Conservation (phyloP, 805 yeast species). For the Cyberlindnera sargentensis region DNA sequence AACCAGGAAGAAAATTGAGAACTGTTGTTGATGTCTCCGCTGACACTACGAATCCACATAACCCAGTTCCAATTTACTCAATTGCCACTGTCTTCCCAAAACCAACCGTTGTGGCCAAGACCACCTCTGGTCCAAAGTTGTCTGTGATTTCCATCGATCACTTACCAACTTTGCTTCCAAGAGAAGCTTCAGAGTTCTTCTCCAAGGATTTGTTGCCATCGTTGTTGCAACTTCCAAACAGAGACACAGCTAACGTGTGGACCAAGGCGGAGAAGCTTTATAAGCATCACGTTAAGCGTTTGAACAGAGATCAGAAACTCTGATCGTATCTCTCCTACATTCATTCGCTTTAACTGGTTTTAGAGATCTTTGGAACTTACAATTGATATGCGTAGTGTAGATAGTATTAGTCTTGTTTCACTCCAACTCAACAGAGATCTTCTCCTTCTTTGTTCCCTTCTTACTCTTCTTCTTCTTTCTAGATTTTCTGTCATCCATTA, state of each 20-base stretch:
- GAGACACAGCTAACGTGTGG: conserved; percentile 88
- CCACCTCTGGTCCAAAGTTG: conserved; percentile 74
- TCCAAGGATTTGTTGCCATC: conserved; percentile 86
- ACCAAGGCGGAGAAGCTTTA: conserved; percentile 76
- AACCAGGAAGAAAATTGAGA: conserved; percentile 65
- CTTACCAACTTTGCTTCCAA: conserved; percentile 89
- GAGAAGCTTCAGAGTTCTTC: conserved; percentile 94
- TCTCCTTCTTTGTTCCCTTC: conserved; percentile 36
- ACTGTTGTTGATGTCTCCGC: conserved; percentile 97
- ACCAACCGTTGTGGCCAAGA: conserved; percentile 83
- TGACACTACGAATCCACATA: conserved; percentile 97
- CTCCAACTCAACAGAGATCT: conserved; percentile 52
- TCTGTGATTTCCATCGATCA: conserved; percentile 96
- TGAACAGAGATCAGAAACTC: conserved; percentile 41
- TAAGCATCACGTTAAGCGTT: conserved; percentile 77
- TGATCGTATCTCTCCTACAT: conserved; percentile 8
- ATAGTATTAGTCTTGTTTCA: conserved; percentile 15
- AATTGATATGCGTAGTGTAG: neutral
- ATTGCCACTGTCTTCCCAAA: conserved; percentile 85
- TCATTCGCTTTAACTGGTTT: neutral
- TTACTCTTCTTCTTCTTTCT: conserved; percentile 34
- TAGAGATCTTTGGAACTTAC: no score
- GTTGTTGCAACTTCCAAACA: conserved; percentile 73
- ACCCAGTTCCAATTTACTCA: conserved; percentile 92
- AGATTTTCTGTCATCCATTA: conserved; percentile 35